These are phyloP conservation scores for Candida namnaoensis DNA, from an alignment of 805 yeast genomes.

Conservation along the genomic window DNA sequence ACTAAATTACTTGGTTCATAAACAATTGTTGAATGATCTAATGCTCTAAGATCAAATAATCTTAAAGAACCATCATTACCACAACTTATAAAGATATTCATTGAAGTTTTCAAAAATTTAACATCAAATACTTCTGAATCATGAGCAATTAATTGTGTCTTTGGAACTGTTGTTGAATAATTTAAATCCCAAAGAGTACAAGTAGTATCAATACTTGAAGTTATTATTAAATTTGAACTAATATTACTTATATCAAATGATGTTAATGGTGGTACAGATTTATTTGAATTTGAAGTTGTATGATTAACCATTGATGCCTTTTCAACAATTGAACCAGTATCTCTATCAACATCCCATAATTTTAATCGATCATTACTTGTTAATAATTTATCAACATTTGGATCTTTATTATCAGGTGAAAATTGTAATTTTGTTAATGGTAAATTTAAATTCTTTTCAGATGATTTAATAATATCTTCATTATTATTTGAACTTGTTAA, in stretches of 20 bases:
- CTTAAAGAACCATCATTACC: slow-evolving; percentile 95
- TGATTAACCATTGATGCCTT: slow-evolving; percentile 33
- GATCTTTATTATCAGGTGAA: slow-evolving; percentile 37
- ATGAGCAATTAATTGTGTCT: slow-evolving; percentile 93
- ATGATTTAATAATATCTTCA: slow-evolving; percentile 20
- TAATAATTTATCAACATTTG: slow-evolving; percentile 37
- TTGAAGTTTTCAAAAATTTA: slow-evolving; percentile 64
- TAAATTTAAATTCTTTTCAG: slow-evolving; percentile 48
- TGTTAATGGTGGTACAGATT: slow-evolving; percentile 74
- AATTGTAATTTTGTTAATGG: slow-evolving; percentile 71
- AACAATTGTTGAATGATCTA: slow-evolving; percentile 91
- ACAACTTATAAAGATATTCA: slow-evolving; percentile 79
- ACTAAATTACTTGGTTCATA: slow-evolving; percentile 52
- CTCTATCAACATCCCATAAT: slow-evolving; percentile 43
- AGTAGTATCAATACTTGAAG: slow-evolving; percentile 90
- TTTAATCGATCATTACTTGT: slow-evolving; percentile 68
- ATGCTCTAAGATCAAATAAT: slow-evolving; percentile 78
- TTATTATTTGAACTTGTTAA: slow-evolving; percentile 27
- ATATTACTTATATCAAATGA: slow-evolving; percentile 86
- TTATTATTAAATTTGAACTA: slow-evolving; percentile 64
- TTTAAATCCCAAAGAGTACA: slow-evolving; percentile 92
- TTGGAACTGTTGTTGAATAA: slow-evolving; percentile 49
- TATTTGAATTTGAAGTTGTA: slow-evolving; percentile 23
- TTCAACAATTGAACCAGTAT: slow-evolving; percentile 4
- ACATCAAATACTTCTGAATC: slow-evolving; percentile 95